phyloP scores from a whole-genome alignment of 805 yeast genomes.

The Maudiozyma turicensis region DNA sequence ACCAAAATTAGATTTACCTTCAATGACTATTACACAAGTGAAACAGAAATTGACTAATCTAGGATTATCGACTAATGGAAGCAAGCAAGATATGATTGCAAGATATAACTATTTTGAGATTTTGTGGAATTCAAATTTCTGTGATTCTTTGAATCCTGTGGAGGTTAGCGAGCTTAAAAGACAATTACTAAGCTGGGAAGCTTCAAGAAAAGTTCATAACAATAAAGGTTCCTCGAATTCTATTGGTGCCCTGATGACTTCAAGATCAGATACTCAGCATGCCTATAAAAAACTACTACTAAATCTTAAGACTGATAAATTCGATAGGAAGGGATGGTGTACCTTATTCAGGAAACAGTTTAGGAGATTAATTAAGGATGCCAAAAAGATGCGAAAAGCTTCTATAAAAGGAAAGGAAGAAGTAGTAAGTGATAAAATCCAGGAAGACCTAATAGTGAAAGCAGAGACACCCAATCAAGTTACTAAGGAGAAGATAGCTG shows the following conservation, averaged over 20 bases:
- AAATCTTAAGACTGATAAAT: constrained; percentile 37
- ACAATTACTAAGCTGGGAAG: constrained; percentile 62
- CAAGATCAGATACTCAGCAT: constrained; percentile 29
- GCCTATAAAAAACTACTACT: constrained; percentile 14
- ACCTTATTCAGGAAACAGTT: constrained; percentile 33
- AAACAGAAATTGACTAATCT: constrained; percentile 47
- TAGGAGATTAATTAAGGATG: constrained; percentile 30
- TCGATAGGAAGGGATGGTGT: constrained; percentile 38
- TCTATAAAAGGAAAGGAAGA: too few relatives aligned
- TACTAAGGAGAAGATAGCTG: too few relatives aligned
- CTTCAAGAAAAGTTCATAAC: constrained; percentile 14
- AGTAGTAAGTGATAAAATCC: too few relatives aligned
- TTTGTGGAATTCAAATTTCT: constrained; percentile 64
- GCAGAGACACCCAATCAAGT: too few relatives aligned
- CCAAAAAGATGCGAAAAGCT: constrained; percentile 14
- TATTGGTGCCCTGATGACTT: constrained; percentile 10
- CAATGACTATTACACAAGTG: constrained; percentile 49
- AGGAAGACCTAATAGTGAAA: too few relatives aligned
- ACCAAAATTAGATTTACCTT: constrained; percentile 55
- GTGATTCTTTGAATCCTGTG: constrained; percentile 61
- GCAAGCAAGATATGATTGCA: constrained; percentile 51
- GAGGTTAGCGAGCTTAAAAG: constrained; percentile 45
- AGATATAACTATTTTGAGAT: constrained; percentile 71
- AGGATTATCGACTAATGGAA: constrained; percentile 53
- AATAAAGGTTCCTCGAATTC: constrained; percentile 12